A percentile compares a stretch with the other conserved stretches of the same genome.
Conservation (phyloP, 1,284 basidiomycete genomes). For the Ganoderma multipileum region DNA sequence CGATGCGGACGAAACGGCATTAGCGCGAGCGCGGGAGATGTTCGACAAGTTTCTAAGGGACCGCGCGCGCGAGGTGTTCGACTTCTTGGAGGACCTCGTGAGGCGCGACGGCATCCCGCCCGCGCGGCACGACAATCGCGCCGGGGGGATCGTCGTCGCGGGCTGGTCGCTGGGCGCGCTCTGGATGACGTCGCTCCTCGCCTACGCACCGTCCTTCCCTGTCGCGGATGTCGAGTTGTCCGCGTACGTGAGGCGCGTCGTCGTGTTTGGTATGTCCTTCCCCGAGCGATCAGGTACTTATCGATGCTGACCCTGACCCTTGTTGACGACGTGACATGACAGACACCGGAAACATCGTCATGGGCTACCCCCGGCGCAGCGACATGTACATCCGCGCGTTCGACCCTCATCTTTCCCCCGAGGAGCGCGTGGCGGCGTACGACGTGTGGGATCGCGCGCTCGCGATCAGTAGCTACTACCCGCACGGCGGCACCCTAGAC, state of each 20-base stretch:
- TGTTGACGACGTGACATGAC: not conserved
- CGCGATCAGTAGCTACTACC: slow-evolving; percentile 25
- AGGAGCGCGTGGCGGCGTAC: not conserved
- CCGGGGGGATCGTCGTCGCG: slow-evolving; percentile 3
- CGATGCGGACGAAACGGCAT: slow-evolving; percentile 2
- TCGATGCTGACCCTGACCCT: not conserved
- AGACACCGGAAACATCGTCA: not conserved
- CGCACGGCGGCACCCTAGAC: slow-evolving; percentile 29
- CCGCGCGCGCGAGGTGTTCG: slow-evolving; percentile 21
- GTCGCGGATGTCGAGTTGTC: slow-evolving; percentile 24
- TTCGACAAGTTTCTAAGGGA: slow-evolving; percentile 22
- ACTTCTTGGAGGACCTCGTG: slow-evolving; percentile 35
- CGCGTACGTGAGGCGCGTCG: slow-evolving; percentile 16
- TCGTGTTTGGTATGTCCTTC: slow-evolving; percentile 11
- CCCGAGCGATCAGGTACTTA: not conserved
- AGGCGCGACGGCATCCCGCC: slow-evolving; percentile 28
- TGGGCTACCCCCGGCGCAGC: not conserved
- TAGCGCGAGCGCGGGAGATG: not conserved
- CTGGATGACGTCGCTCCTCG: slow-evolving; percentile 27
- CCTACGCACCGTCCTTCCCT: slow-evolving; percentile 3
- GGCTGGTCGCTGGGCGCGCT: slow-evolving; percentile 10
- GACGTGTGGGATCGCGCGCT: slow-evolving; percentile 6
- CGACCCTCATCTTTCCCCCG: not conserved
- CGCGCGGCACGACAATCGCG: not conserved
- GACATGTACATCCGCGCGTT: slow-evolving; percentile 1